phyloP scores from a whole-genome alignment of 2,329 filamentous ascomycete genomes.

The Trichoderma aggressivum region DNA sequence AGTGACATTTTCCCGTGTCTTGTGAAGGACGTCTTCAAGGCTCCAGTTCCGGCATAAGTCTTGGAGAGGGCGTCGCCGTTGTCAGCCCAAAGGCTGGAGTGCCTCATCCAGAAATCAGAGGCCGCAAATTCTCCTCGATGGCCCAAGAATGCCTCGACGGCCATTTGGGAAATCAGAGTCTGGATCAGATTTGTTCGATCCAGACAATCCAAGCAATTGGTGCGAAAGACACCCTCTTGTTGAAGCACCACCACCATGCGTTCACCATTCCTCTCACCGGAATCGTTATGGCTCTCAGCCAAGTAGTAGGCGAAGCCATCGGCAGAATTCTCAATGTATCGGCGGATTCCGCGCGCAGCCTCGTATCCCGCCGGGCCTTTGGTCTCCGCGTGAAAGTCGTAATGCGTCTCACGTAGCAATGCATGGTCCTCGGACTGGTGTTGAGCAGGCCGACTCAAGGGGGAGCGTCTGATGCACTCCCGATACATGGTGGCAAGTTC shows the following conservation, averaged over 20 bases:
- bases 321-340: conserved; percentile 73
- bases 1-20: conserved; percentile 93
- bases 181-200: conserved; percentile 96
- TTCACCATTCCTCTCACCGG: conserved; percentile 38
- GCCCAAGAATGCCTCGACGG: conserved; percentile 75
- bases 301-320: conserved; percentile 92
- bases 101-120: conserved; percentile 85
- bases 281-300: conserved; percentile 66
- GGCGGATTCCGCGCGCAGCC: conserved; percentile 78
- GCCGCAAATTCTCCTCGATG: conserved; percentile 67
- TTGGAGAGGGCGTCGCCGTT: conserved; percentile 92
- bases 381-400: conserved; percentile 95
- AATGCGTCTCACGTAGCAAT: conserved; percentile 77
- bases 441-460: conserved; percentile 60
- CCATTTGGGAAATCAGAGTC: conserved; percentile 92
- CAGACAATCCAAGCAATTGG: conserved; percentile 93
- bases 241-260: conserved; percentile 71
- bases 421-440: conserved; percentile 63
- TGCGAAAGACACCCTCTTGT: conserved; percentile 93
- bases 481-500: conserved; percentile 80
- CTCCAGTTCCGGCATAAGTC: conserved; percentile 95
- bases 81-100: conserved; percentile 94
- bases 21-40: conserved; percentile 92
- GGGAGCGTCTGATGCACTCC: conserved; percentile 70
- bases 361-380: conserved; percentile 83